phyloP scores from a whole-genome alignment of 805 yeast species.

The Jamesozyma piceae region DNA sequence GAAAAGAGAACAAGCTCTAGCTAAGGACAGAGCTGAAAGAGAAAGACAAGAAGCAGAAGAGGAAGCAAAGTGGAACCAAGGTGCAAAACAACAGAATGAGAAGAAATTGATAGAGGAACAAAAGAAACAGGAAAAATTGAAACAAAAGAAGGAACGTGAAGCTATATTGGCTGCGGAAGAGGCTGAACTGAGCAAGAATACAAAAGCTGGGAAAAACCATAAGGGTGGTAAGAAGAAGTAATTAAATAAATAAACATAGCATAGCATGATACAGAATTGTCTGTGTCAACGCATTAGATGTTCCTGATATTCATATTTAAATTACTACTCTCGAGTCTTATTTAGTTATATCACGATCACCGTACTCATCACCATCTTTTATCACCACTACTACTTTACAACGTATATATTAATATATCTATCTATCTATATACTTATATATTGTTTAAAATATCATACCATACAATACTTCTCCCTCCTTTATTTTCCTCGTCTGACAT shows the following conservation, averaged over 20 bases:
- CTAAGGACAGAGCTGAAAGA: conserved; percentile 19
- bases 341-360: too few species aligned
- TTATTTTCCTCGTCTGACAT: too few species aligned
- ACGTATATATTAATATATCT: too few species aligned
- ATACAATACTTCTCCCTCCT: too few species aligned
- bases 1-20: conserved; percentile 26
- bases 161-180: conserved; percentile 28
- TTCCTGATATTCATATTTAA: not conserved
- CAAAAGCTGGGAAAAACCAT: conserved; percentile 6
- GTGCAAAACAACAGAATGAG: conserved; percentile 19
- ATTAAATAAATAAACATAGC: too few species aligned
- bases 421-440: too few species aligned
- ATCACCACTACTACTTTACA: too few species aligned
- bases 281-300: too few species aligned
- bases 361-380: too few species aligned
- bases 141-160: conserved; percentile 27
- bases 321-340: not conserved
- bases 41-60: conserved; percentile 26
- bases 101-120: conserved; percentile 26
- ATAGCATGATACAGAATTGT: too few species aligned
- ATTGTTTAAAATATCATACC: too few species aligned
- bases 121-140: conserved; percentile 24
- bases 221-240: conserved; percentile 13
- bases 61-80: conserved; percentile 29
- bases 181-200: conserved; percentile 20